Evolutionary conservation across 805 yeast genomes (phyloP).

Genomic region (Candida odintsovae): DNA sequence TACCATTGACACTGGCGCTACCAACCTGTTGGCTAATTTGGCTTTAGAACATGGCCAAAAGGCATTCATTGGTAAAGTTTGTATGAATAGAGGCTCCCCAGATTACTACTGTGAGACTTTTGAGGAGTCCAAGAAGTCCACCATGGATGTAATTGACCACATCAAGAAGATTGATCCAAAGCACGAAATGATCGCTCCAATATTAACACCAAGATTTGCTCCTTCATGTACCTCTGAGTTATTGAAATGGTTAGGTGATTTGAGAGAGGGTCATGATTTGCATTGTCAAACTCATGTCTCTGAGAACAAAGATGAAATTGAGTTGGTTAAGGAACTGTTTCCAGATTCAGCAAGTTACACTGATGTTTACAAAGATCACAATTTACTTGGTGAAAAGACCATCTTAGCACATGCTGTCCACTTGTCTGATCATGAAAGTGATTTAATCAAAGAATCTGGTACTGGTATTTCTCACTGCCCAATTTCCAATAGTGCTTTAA

Average conservation of each 20-base stretch:
- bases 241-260: slow-evolving; percentile 55
- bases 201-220: slow-evolving; percentile 91
- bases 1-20: slow-evolving; percentile 73
- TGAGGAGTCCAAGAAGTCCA: slow-evolving; percentile 49
- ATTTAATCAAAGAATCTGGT: slow-evolving; percentile 44
- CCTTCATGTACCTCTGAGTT: slow-evolving; percentile 72
- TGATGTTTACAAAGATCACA: slow-evolving; percentile 64
- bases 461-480: slow-evolving; percentile 93
- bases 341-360: slow-evolving; percentile 70
- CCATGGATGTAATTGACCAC: slow-evolving; percentile 51
- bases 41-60: slow-evolving; percentile 70
- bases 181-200: slow-evolving; percentile 55
- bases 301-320: slow-evolving; percentile 72
- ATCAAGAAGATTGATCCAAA: slow-evolving; percentile 48
- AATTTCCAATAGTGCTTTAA: slow-evolving; percentile 77
- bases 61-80: slow-evolving; percentile 87
- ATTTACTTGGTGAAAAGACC: slow-evolving; percentile 58
- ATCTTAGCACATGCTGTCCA: slow-evolving; percentile 89
- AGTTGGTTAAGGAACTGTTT: slow-evolving; percentile 64
- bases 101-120: slow-evolving; percentile 58
- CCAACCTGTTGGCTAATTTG: slow-evolving; percentile 70
- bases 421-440: slow-evolving; percentile 57
- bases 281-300: slow-evolving; percentile 90
- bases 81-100: slow-evolving; percentile 86
- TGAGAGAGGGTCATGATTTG: slow-evolving; percentile 41